Evolutionary conservation across 192 early-diverging fungal species (phyloP).

Genomic region (Umbelopsis vinacea): DNA sequence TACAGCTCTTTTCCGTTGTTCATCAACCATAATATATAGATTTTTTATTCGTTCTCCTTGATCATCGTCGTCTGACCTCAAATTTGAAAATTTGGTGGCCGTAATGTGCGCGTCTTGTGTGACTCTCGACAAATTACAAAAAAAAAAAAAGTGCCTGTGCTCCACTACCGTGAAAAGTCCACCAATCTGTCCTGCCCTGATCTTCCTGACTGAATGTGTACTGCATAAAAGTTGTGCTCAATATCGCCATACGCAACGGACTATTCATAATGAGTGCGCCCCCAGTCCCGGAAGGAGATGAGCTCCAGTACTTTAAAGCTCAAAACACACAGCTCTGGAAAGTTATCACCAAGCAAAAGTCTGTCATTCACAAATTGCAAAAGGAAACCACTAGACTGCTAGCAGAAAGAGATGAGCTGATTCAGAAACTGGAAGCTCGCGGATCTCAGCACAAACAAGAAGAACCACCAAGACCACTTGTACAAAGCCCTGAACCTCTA

Average conservation of each 20-base stretch:
- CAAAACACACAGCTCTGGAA: conserved; percentile 93
- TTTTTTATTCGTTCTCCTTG: conserved; percentile 3
- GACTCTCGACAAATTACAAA: neutral
- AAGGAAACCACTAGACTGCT: conserved; percentile 53
- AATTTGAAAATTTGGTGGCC: neutral
- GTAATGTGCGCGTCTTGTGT: neutral
- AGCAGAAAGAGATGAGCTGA: conserved; percentile 47
- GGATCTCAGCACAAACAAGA: conserved; percentile 11
- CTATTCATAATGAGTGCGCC: conserved; percentile 3
- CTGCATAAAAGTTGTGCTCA: neutral
- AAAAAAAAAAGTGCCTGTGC: conserved; percentile 6
- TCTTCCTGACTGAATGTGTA: conserved; percentile 12
- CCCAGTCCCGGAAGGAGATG: conserved; percentile 5
- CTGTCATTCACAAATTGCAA: conserved; percentile 86
- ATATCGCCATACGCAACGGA: neutral
- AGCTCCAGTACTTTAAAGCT: conserved; percentile 7
- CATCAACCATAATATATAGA: neutral
- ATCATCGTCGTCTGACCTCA: conserved; percentile 21
- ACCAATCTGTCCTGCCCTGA: conserved; percentile 1
- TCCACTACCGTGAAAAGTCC: neutral
- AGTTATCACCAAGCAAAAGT: conserved; percentile 87
- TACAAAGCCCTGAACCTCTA: neutral
- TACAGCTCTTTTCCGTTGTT: neutral
- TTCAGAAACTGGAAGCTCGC: conserved; percentile 31
- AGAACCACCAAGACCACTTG: neutral